Base-by-base conservation (phyloP, 768 basidiomycete species). In the Mycena polygramma region DNA sequence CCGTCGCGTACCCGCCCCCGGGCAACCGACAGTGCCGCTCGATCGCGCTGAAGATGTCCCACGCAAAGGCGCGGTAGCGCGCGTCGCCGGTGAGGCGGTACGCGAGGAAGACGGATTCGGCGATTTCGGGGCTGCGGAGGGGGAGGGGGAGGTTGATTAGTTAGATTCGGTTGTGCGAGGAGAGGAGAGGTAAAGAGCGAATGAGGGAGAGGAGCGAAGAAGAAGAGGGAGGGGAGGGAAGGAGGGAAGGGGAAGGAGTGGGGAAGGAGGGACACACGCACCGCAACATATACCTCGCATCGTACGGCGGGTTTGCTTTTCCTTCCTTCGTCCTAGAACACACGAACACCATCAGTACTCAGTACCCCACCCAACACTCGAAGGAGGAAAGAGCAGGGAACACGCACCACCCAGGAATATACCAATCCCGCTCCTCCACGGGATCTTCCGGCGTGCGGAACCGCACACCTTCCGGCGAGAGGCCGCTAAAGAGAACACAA, bases 241-340 rank as follows among this genome's bases (percentile, higher is more conserved):
- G 3, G 30, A 30, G 30, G 30, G 6, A 17, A 48, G 20, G 19
- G 8, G 20, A 48, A 48, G 20, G 8, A 26, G 9, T 51, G 10
- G 10, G 24, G 22, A 51, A 26, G 49, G 24, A 51, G 9, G 49
- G 52, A 13, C 62, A 41, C 58, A 80, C 85, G 22, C 59, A 89
- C 88, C 96, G 90, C 9, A 98, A 88, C 80, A 98, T 98, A 78
- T 99, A 98, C 51, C 96, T 89, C 14, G 95, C 96, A 73, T 97
- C 96, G 73, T 95, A 91, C 1, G 90, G 85, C 19, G 86, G 83
- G 10, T 52, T 30, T 48, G 76, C 75, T 71, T 78, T 30, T 48
- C 76, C 75, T 71, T 78, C 81, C n/a, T 80, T 83, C 19, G 74
- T 75, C 83, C 51, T 79, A 48, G 39, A 57, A 45, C 14, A 45